Base-by-base conservation (phyloP, 805 yeast species). In the Saturnispora saitoi region DNA sequence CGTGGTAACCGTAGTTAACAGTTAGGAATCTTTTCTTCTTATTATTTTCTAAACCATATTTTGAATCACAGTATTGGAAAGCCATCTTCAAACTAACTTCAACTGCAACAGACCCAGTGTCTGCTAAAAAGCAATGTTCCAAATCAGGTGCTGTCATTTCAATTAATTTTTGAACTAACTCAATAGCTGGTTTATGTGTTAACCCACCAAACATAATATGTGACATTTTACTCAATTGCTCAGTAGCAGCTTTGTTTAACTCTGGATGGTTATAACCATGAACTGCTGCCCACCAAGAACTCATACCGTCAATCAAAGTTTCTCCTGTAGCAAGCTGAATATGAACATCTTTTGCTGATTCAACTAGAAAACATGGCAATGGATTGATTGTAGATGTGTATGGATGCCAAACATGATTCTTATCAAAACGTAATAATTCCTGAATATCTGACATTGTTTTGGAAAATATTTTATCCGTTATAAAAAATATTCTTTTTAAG, bases 151-250 rank as follows among this genome's bases (percentile, higher is more conserved):
- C 14, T 6, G 51, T 48, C 48, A 48, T 44, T 4, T 31, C 42
- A 17, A 48, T 24, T 26, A 48, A 22, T n/a, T 12, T 40, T 14
- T 38, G 24, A 43, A 26, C 37, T 20, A 48, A 41, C 12, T 44
- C 19, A n/a, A 48, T 39, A 7, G 51, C 51, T 19, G 51, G 51
- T 24, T 30, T 22, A 40, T 48, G 51, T 6, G 51, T 43, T 7
- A 48, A 29, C 12, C 51, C 51, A 14, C 48, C 51, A 44, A 48
- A 48, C 51, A 48, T 48, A 28, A 48, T 32, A 40, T 48, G 51
- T 11, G 51, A 48, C 40, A 48, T 32, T 15, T 44, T 48, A 4
- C 32, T 11, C 20, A 48, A 39, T 34, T 48, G 51, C 8, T 17
- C 29, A 9, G 8, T 32, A 4, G 48, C 48, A 6, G 51, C 51